phyloP scores from a whole-genome alignment of 108 stramenopile species.

The Nitzschia putrida region DNA sequence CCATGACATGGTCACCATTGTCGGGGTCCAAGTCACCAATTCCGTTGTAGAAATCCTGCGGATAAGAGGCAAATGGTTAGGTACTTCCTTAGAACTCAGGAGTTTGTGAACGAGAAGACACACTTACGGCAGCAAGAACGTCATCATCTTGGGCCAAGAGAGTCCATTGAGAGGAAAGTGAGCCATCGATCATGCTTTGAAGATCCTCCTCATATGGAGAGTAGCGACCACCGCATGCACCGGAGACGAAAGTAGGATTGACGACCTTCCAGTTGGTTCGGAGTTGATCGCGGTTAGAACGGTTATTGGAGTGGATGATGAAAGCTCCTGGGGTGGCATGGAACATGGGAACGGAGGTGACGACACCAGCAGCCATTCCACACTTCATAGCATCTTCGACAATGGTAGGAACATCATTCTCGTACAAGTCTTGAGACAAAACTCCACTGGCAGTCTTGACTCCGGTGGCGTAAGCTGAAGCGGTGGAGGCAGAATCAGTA shows the following conservation, averaged over 20 bases:
- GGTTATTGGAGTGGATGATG: conserved; percentile 48
- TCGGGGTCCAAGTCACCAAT: conserved; percentile 48
- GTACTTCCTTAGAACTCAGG: too few species aligned
- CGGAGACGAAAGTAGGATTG: too few species aligned
- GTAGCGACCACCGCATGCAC: too few species aligned
- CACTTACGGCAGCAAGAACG: conserved; percentile 39
- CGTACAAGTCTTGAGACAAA: conserved; percentile 50
- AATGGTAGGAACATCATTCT: conserved; percentile 49
- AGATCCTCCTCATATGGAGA: too few species aligned
- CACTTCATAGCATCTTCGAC: conserved; percentile 58
- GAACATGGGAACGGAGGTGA: conserved; percentile 57
- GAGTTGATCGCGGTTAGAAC: conserved; percentile 35
- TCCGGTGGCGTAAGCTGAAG: conserved; percentile 50
- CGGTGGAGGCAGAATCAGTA: conserved; percentile 57
- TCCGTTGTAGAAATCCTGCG: conserved; percentile 34
- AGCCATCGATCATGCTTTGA: too few species aligned
- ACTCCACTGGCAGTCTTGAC: conserved; percentile 49
- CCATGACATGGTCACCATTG: conserved; percentile 51
- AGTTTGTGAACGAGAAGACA: too few species aligned
- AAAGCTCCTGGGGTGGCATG: conserved; percentile 68
- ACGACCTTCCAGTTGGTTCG: too few species aligned
- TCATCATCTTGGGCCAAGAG: too few species aligned
- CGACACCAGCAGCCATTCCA: conserved; percentile 57
- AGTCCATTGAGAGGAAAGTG: too few species aligned
- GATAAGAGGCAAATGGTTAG: background rate